A percentile compares a stretch with the other conserved stretches of the same genome.
These are phyloP conservation scores for Meredithiella fracta DNA, from an alignment of 2,329 filamentous ascomycete species.

Conservation along the genomic window DNA sequence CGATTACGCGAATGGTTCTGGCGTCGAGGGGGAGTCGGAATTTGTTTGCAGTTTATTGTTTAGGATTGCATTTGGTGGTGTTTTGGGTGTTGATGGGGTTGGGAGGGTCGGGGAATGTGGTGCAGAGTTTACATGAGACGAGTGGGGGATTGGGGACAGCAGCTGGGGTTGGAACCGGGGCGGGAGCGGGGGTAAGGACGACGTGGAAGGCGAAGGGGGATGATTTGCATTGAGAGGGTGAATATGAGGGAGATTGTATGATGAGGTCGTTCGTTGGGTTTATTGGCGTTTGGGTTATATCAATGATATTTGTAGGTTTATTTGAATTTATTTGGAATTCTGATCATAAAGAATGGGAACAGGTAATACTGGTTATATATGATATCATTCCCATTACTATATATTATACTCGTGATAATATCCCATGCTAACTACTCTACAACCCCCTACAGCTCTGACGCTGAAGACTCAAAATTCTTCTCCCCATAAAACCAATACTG, in stretches of 20 bases:
- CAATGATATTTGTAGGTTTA: background rate
- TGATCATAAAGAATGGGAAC: background rate
- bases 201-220: conserved; percentile 8
- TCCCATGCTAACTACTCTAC: no score
- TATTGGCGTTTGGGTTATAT: background rate
- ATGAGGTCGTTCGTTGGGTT: no score
- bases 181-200: background rate
- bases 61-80: conserved; percentile 73
- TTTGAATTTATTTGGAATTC: background rate
- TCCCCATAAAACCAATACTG: conserved; percentile 38
- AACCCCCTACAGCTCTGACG: background rate
- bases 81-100: conserved; percentile 65
- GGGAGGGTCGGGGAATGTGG: conserved; percentile 20
- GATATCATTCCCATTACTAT: no score
- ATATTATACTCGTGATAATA: no score
- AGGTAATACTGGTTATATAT: no score
- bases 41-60: conserved; percentile 80
- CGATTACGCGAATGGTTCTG: conserved; percentile 76
- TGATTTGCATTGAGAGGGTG: conserved; percentile 8
- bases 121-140: conserved; percentile 39
- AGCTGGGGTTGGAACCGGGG: conserved; percentile 15
- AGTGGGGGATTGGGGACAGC: conserved; percentile 25
- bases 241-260: background rate
- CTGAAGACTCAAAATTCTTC: background rate
- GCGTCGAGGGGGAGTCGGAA: conserved; percentile 83